A percentile compares a stretch with the other conserved stretches of the same genome.
phyloP scores from a whole-genome alignment of 2,329 filamentous ascomycete species.

The Aspergillus carbonarius region DNA sequence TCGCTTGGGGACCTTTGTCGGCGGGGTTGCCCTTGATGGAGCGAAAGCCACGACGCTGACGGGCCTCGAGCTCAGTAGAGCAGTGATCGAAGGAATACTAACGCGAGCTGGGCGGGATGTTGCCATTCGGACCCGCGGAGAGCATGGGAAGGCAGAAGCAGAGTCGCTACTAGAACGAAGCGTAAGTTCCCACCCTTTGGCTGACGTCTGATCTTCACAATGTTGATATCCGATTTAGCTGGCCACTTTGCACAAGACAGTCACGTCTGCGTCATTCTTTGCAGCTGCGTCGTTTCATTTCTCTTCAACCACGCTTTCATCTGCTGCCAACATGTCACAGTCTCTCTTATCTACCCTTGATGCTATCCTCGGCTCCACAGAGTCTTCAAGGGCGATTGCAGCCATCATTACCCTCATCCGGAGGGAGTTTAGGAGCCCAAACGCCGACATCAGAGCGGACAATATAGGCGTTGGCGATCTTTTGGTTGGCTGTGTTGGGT shows the following conservation, averaged over 20 bases:
- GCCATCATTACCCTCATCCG: constrained; percentile 49
- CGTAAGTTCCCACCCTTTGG: constrained; percentile 30
- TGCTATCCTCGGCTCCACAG: constrained; percentile 49
- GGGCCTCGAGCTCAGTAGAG: constrained; percentile 45
- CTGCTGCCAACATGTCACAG: constrained; percentile 44
- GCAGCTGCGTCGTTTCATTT: constrained; percentile 48
- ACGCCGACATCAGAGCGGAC: constrained; percentile 30
- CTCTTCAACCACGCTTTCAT: constrained; percentile 45
- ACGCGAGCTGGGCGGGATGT: constrained; percentile 47
- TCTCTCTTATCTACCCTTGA: constrained; percentile 47
- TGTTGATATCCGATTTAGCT: constrained; percentile 33
- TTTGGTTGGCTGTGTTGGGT: constrained; percentile 45
- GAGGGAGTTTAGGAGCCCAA: constrained; percentile 44
- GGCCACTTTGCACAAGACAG: constrained; percentile 43
- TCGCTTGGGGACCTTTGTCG: constrained; percentile 45
- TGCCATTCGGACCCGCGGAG: constrained; percentile 48
- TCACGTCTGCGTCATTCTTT: constrained; percentile 49
- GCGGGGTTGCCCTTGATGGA: constrained; percentile 45
- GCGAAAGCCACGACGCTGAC: constrained; percentile 46
- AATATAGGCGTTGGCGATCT: constrained; percentile 46
- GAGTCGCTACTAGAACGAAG: constrained; percentile 48
- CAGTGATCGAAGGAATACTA: constrained; percentile 46
- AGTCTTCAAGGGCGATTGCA: constrained; percentile 49
- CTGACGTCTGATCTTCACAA: constrained; percentile 1
- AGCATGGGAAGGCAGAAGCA: constrained; percentile 41